Conservation (phyloP, 129 eudicot species). For the Artemisia argyi region DNA sequence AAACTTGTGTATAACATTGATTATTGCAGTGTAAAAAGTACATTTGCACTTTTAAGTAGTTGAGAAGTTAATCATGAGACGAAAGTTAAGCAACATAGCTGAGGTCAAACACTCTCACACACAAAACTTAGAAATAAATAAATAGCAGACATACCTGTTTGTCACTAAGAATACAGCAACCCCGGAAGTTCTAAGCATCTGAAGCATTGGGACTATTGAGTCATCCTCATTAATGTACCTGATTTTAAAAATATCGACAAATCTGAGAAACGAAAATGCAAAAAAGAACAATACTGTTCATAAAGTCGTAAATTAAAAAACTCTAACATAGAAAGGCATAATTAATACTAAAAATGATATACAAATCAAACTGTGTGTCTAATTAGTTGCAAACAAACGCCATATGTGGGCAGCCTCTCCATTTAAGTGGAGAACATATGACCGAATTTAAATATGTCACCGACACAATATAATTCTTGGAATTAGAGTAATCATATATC, state of each 20-base stretch:
- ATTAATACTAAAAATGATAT: too few species aligned
- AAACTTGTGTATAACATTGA: conserved; percentile 6
- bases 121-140: neutral
- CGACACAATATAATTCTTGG: too few species aligned
- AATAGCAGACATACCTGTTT: conserved; percentile 59
- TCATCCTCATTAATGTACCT: conserved; percentile 89
- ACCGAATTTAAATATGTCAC: too few species aligned
- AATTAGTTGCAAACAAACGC: too few species aligned
- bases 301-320: neutral
- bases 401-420: too few species aligned
- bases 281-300: neutral
- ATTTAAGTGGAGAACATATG: too few species aligned
- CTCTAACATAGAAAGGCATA: neutral
- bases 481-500: neutral
- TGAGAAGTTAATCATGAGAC: neutral
- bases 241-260: conserved; percentile 9
- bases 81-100: conserved; percentile 5
- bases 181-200: conserved; percentile 86
- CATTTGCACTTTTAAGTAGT: neutral
- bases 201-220: conserved; percentile 81
- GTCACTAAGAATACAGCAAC: conserved; percentile 87
- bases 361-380: neutral
- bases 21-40: neutral
- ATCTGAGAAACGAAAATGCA: neutral
- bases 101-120: neutral